Evolutionary conservation across 345 rosid genomes (phyloP).

Genomic region (Gossypium herbaceum): DNA sequence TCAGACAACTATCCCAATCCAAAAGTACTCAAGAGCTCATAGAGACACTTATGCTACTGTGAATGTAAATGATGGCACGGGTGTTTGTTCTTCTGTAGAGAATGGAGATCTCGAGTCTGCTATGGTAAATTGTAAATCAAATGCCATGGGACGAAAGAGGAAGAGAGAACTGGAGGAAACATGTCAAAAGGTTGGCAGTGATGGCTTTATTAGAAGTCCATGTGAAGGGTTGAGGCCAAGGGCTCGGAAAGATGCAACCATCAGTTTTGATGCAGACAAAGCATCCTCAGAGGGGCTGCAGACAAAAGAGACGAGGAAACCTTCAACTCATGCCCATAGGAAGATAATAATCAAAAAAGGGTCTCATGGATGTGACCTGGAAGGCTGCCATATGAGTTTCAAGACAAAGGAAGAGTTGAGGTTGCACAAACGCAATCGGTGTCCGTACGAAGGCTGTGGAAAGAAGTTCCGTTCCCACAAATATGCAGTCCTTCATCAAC

Average conservation of each 20-base stretch:
- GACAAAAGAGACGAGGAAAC: constrained; percentile 39
- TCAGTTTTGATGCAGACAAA: constrained; percentile 19
- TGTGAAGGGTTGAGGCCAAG: constrained; percentile 98
- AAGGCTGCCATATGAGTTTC: constrained; percentile 83
- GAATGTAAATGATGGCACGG: constrained; percentile 15
- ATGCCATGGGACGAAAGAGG: constrained; percentile 42
- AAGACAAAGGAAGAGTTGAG: constrained; percentile 58
- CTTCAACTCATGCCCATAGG: constrained; percentile 20
- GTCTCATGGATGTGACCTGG: constrained; percentile 60
- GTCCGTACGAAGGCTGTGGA: constrained; percentile 77
- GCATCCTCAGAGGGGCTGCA: constrained; percentile 29
- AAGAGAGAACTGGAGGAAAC: constrained; percentile 44
- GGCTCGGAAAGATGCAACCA: constrained; percentile 35
- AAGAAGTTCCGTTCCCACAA: constrained; percentile 84
- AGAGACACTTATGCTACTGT: constrained; percentile 30
- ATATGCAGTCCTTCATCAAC: constrained; percentile 72
- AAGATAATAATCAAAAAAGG: constrained; percentile 33
- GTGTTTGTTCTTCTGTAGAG: constrained; percentile 28
- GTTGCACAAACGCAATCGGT: constrained; percentile 68
- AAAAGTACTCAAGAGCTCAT: constrained; percentile 24
- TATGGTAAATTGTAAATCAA: constrained; percentile 19
- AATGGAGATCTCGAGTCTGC: constrained; percentile 21
- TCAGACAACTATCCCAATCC: constrained; percentile 20
- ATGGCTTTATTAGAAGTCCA: constrained; percentile 77
- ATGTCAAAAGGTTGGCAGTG: constrained; percentile 26